These are phyloP conservation scores for Metschnikowia henanensis DNA, from an alignment of 805 yeast species.

Conservation along the genomic window DNA sequence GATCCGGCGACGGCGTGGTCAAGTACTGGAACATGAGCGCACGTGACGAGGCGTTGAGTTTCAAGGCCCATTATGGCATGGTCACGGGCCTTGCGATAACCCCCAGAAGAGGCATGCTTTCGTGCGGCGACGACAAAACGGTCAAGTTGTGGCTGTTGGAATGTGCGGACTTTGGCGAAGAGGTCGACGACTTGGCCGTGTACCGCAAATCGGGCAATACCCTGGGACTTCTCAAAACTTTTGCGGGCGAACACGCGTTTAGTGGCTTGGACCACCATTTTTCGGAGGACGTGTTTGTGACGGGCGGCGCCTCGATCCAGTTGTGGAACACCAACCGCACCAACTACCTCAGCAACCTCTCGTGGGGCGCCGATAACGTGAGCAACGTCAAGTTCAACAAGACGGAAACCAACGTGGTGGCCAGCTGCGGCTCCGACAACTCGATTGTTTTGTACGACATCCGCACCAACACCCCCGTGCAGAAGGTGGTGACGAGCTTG, in stretches of 20 bases:
- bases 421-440: constrained; percentile 84
- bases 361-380: constrained; percentile 97
- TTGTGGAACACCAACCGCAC: constrained; percentile 90
- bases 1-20: constrained; percentile 93
- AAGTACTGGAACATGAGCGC: constrained; percentile 92
- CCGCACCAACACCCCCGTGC: constrained; percentile 89
- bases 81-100: constrained; percentile 81
- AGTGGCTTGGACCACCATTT: constrained; percentile 86
- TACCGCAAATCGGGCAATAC: constrained; percentile 26
- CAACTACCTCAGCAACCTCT: constrained; percentile 70
- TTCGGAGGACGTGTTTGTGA: constrained; percentile 70
- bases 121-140: constrained; percentile 90
- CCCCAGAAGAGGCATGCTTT: constrained; percentile 57
- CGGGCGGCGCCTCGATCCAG: constrained; percentile 89
- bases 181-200: constrained; percentile 30
- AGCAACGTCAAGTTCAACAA: constrained; percentile 81
- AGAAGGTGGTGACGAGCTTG: constrained; percentile 80
- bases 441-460: constrained; percentile 88
- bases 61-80: constrained; percentile 88
- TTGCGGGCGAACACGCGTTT: constrained; percentile 79
- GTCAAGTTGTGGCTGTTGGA: constrained; percentile 86
- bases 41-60: constrained; percentile 70
- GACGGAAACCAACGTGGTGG: constrained; percentile 85
- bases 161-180: constrained; percentile 49
- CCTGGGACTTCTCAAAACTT: constrained; percentile 73